Evolutionary conservation across 1,284 basidiomycete species (phyloP).

Genomic region (Ustilago sp.): DNA sequence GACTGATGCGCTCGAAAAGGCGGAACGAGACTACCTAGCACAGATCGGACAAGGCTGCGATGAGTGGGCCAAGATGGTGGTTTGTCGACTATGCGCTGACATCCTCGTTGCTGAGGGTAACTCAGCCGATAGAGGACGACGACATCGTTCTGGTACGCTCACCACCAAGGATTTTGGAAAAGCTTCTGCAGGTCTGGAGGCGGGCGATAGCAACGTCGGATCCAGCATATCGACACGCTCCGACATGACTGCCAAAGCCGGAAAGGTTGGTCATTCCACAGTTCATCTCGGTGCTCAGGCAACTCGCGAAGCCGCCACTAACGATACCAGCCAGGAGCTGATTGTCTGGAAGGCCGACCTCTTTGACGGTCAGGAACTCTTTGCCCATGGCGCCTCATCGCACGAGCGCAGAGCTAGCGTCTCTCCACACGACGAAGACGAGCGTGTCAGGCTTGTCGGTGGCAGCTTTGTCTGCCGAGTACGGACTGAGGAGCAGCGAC

Average conservation of each 20-base stretch:
- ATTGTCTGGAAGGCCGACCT: constrained; percentile 49
- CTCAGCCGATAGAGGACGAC: constrained; percentile 3
- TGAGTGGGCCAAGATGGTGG: constrained; percentile 57
- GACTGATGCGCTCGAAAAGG: constrained; percentile 54
- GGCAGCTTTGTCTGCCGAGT: constrained; percentile 55
- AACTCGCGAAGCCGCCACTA: neutral
- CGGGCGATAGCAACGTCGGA: constrained; percentile 3
- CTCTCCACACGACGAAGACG: constrained; percentile 30
- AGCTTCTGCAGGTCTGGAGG: constrained; percentile 4
- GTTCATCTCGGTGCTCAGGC: neutral
- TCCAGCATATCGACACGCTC: constrained; percentile 49
- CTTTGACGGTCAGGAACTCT: constrained; percentile 51
- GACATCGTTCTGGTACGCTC: constrained; percentile 38
- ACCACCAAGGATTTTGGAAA: constrained; percentile 34
- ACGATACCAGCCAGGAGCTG: constrained; percentile 6
- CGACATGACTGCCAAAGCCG: constrained; percentile 47
- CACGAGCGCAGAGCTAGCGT: constrained; percentile 31
- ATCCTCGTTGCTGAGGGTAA: constrained; percentile 16
- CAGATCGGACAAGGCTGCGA: constrained; percentile 48
- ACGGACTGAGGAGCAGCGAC: constrained; percentile 29
- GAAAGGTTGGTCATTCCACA: constrained; percentile 15
- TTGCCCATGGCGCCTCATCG: constrained; percentile 19
- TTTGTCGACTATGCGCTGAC: constrained; percentile 46
- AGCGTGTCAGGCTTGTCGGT: constrained; percentile 48
- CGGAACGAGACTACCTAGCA: constrained; percentile 44